phyloP scores from a whole-genome alignment of 1,284 basidiomycete genomes.

The Apiotrichum akiyoshidainum region DNA sequence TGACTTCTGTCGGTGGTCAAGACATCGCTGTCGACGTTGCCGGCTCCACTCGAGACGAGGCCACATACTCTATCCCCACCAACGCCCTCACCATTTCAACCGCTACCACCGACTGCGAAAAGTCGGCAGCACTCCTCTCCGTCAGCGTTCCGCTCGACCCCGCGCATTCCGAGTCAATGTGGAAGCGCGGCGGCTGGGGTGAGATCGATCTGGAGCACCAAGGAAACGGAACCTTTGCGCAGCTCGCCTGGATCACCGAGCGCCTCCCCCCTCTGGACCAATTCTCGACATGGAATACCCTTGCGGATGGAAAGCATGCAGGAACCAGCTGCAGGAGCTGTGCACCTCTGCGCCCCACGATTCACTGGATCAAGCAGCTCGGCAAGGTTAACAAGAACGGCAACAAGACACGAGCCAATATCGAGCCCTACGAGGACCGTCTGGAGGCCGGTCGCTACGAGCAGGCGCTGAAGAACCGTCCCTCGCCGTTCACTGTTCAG shows the following conservation, averaged over 20 bases:
- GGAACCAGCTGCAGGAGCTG: constrained; percentile 63
- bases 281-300: constrained; percentile 62
- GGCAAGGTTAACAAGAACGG: constrained; percentile 47
- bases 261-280: constrained; percentile 71
- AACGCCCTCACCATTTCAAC: constrained; percentile 58
- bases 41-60: constrained; percentile 54
- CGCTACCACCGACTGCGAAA: constrained; percentile 61
- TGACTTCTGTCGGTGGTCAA: constrained; percentile 36
- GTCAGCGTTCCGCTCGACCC: constrained; percentile 65
- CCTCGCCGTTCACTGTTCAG: constrained; percentile 82
- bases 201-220: constrained; percentile 83
- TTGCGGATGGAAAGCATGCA: constrained; percentile 33
- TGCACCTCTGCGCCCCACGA: constrained; percentile 69
- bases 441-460: constrained; percentile 81
- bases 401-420: constrained; percentile 36
- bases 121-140: constrained; percentile 73
- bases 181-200: constrained; percentile 68
- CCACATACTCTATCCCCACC: constrained; percentile 64
- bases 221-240: constrained; percentile 67
- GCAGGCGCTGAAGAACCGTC: constrained; percentile 75
- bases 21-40: constrained; percentile 35
- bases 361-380: constrained; percentile 64
- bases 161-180: constrained; percentile 67
- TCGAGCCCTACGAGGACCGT: constrained; percentile 70
- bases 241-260: constrained; percentile 80